phyloP scores from a whole-genome alignment of 352 stramenopile species.

The Phytophthora boehmeriae region DNA sequence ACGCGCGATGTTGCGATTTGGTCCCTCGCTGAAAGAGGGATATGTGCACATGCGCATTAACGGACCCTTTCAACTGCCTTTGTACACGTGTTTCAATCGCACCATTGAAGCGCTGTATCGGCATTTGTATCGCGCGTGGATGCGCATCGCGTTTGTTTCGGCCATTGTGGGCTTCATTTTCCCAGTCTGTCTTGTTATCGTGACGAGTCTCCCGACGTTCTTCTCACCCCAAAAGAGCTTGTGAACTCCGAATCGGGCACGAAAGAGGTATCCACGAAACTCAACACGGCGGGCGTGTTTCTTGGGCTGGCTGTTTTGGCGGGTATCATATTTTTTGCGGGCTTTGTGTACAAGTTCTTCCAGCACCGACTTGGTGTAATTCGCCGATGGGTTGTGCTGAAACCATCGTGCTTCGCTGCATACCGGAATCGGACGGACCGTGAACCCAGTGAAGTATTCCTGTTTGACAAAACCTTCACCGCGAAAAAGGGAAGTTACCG shows the following conservation, averaged over 20 bases:
- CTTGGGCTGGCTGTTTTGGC: slow-evolving; percentile 55
- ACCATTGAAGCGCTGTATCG: slow-evolving; percentile 84
- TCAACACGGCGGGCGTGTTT: slow-evolving; percentile 61
- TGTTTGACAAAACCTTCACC: slow-evolving; percentile 88
- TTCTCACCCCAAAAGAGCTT: slow-evolving; percentile 68
- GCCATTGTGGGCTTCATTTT: slow-evolving; percentile 85
- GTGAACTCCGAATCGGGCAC: slow-evolving; percentile 45
- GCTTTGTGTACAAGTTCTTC: slow-evolving; percentile 90
- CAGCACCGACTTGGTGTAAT: slow-evolving; percentile 85
- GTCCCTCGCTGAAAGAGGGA: slow-evolving; percentile 83
- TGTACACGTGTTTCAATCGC: slow-evolving; percentile 87
- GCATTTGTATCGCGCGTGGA: slow-evolving; percentile 87
- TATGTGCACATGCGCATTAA: slow-evolving; percentile 92
- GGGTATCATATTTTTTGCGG: slow-evolving; percentile 67
- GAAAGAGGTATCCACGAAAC: slow-evolving; percentile 49
- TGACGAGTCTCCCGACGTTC: slow-evolving; percentile 73
- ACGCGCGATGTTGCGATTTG: slow-evolving; percentile 73
- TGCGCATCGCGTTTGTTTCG: slow-evolving; percentile 85
- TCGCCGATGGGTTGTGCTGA: slow-evolving; percentile 87
- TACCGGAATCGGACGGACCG: slow-evolving; percentile 76
- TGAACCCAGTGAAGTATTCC: slow-evolving; percentile 85
- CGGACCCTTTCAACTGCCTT: slow-evolving; percentile 81
- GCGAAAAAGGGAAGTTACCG: slow-evolving; percentile 79
- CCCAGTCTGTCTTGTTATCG: slow-evolving; percentile 71
- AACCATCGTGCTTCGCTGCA: slow-evolving; percentile 84